A percentile compares a stretch with the other conserved stretches of the same genome.
Conservation (phyloP, 306 rosid genomes). For the Luffa aegyptiaca region DNA sequence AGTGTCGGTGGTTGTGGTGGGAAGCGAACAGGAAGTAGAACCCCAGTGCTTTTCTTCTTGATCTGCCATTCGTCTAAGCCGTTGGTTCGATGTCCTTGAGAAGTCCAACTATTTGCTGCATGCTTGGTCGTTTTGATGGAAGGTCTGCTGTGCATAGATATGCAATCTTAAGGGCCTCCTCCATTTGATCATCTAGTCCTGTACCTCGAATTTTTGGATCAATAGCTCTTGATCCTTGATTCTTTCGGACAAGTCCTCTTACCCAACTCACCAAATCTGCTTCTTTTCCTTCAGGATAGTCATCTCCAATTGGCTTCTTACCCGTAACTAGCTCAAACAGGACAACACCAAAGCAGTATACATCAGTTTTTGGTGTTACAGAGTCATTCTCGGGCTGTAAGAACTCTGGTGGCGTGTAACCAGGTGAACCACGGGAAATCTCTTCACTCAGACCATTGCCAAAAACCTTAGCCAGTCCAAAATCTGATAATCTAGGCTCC, state of each 20-base stretch:
- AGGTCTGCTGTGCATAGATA: slow-evolving; percentile 93
- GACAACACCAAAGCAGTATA: slow-evolving; percentile 85
- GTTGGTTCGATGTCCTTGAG: slow-evolving; percentile 80
- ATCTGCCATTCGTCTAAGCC: slow-evolving; percentile 23
- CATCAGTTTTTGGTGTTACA: slow-evolving; percentile 84
- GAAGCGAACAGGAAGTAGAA: neutral
- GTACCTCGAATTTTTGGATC: slow-evolving; percentile 68
- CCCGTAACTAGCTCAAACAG: slow-evolving; percentile 81
- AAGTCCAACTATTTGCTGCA: slow-evolving; percentile 99
- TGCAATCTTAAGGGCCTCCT: slow-evolving; percentile 86
- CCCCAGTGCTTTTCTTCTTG: slow-evolving; percentile 7
- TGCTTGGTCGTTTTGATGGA: slow-evolving; percentile 86
- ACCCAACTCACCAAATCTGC: slow-evolving; percentile 82
- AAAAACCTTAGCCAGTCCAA: slow-evolving; percentile 81
- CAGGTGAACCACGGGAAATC: slow-evolving; percentile 60
- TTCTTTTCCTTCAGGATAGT: slow-evolving; percentile 66
- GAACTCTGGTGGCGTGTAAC: slow-evolving; percentile 86
- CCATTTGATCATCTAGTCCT: slow-evolving; percentile 59
- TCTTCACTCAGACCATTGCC: slow-evolving; percentile 81
- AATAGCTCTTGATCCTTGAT: slow-evolving; percentile 48
- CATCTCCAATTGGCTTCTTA: slow-evolving; percentile 81
- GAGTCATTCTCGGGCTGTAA: slow-evolving; percentile 43
- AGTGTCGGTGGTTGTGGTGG: neutral
- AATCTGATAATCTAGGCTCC: slow-evolving; percentile 92
- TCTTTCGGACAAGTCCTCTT: slow-evolving; percentile 68